These are phyloP conservation scores for Penicilliopsis zonata DNA, from an alignment of 495 filamentous ascomycete genomes.

Conservation along the genomic window DNA sequence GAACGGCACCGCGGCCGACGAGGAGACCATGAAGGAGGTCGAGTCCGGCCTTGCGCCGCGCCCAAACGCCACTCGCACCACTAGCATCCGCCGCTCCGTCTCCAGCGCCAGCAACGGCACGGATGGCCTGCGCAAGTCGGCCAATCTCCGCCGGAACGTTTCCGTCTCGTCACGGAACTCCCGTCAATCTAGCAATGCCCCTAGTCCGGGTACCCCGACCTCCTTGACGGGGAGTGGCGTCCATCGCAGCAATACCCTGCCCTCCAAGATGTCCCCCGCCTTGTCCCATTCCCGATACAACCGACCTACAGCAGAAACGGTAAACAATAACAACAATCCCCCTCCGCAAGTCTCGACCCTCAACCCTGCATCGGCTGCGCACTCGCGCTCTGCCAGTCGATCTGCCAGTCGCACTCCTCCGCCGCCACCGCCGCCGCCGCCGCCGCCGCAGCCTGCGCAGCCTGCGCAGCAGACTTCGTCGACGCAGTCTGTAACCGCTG, in stretches of 20 bases:
- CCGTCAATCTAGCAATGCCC: slow-evolving; percentile 52
- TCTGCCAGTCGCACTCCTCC: no score
- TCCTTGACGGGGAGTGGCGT: slow-evolving; percentile 50
- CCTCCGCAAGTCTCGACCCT: slow-evolving; percentile 20
- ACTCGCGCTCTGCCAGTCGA: slow-evolving; percentile 23
- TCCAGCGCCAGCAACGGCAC: slow-evolving; percentile 81
- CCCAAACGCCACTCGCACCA: slow-evolving; percentile 36
- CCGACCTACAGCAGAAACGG: slow-evolving; percentile 9
- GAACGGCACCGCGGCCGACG: slow-evolving; percentile 82
- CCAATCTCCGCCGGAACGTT: slow-evolving; percentile 67
- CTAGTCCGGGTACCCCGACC: slow-evolving; percentile 61
- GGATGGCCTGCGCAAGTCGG: slow-evolving; percentile 69
- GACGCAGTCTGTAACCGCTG: no score
- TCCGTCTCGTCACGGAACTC: slow-evolving; percentile 65
- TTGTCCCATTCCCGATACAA: slow-evolving; percentile 45
- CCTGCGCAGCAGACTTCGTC: no score
- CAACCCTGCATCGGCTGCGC: slow-evolving; percentile 18
- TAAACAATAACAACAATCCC: slow-evolving; percentile 13
- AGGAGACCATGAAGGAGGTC: slow-evolving; percentile 75
- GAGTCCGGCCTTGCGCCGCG: slow-evolving; percentile 52
- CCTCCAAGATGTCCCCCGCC: slow-evolving; percentile 80
- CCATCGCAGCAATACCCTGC: slow-evolving; percentile 85
- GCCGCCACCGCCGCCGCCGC: slow-evolving; percentile 21
- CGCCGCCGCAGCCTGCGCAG: no score
- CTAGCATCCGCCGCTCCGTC: slow-evolving; percentile 56